Evolutionary conservation across 2,329 filamentous ascomycete genomes (phyloP).

Genomic region (Diplodia sapinea): DNA sequence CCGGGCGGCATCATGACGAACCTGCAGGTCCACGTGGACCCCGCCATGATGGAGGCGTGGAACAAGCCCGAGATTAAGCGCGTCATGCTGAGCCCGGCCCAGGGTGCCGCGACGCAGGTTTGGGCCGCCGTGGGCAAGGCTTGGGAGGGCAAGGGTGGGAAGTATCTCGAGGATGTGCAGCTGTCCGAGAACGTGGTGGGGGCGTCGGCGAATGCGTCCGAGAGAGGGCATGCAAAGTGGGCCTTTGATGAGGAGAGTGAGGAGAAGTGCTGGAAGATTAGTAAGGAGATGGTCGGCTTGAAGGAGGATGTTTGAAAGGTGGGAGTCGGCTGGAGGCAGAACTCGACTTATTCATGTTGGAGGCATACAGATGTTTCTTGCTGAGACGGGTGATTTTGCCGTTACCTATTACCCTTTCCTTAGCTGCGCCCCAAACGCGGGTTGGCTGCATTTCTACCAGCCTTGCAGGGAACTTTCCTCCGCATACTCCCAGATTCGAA

Average conservation of each 20-base stretch:
- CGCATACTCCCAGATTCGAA: too few species aligned
- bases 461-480: too few species aligned
- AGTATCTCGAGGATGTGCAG: slow-evolving; percentile 48
- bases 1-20: slow-evolving; percentile 40
- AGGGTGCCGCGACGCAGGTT: slow-evolving; percentile 53
- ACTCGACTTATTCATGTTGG: too few species aligned
- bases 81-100: neutral
- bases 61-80: slow-evolving; percentile 51
- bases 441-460: too few species aligned
- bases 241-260: slow-evolving; percentile 29
- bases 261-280: slow-evolving; percentile 25
- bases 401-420: too few species aligned
- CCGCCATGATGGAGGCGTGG: slow-evolving; percentile 59
- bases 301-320: neutral
- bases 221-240: slow-evolving; percentile 1
- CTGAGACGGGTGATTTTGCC: too few species aligned
- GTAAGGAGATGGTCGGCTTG: slow-evolving; percentile 34
- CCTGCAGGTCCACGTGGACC: slow-evolving; percentile 52
- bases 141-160: slow-evolving; percentile 29
- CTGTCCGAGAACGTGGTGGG: slow-evolving; percentile 18
- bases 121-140: slow-evolving; percentile 40
- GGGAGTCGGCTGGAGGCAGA: too few species aligned
- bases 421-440: too few species aligned
- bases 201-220: slow-evolving; percentile 20
- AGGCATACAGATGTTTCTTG: too few species aligned